phyloP scores from a whole-genome alignment of 2,329 filamentous ascomycete species.

The Penicillium sp. region DNA sequence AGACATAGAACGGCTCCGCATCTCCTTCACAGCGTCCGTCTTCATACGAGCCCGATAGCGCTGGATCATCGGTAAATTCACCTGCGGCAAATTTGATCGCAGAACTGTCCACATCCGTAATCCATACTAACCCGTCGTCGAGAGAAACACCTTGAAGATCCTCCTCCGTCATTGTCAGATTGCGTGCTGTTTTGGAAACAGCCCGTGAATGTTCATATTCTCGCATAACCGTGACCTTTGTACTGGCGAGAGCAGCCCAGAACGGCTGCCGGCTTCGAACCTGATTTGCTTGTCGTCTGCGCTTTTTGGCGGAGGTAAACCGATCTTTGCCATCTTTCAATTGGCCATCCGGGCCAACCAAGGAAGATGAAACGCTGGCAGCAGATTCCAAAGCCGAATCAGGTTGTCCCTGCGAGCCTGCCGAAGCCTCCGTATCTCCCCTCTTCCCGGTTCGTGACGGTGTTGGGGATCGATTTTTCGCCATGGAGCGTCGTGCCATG shows the following conservation, averaged over 20 bases:
- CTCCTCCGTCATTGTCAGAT: slow-evolving; percentile 43
- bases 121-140: slow-evolving; percentile 49
- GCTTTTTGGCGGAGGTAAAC: slow-evolving; percentile 70
- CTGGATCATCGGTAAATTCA: slow-evolving; percentile 41
- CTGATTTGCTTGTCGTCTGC: slow-evolving; percentile 86
- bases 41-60: slow-evolving; percentile 31
- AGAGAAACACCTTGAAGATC: slow-evolving; percentile 44
- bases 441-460: slow-evolving; percentile 45
- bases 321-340: slow-evolving; percentile 58
- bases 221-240: slow-evolving; percentile 94
- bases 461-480: slow-evolving; percentile 45
- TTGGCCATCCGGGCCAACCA: slow-evolving; percentile 44
- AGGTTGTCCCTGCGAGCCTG: slow-evolving; percentile 44
- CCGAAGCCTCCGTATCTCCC: slow-evolving; percentile 47
- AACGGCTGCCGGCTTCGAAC: slow-evolving; percentile 88
- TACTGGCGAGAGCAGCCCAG: slow-evolving; percentile 92
- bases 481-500: slow-evolving; percentile 50
- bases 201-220: slow-evolving; percentile 76
- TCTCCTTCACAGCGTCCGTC: slow-evolving; percentile 29
- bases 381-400: slow-evolving; percentile 46
- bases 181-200: slow-evolving; percentile 40
- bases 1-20: slow-evolving; percentile 64
- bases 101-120: slow-evolving; percentile 49
- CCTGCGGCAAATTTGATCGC: slow-evolving; percentile 50
- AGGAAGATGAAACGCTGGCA: slow-evolving; percentile 43